Evolutionary conservation across 306 rosid species (phyloP), one percentile per base, ranked within the genome.

Genomic region (Prunus dulcis): DNA sequence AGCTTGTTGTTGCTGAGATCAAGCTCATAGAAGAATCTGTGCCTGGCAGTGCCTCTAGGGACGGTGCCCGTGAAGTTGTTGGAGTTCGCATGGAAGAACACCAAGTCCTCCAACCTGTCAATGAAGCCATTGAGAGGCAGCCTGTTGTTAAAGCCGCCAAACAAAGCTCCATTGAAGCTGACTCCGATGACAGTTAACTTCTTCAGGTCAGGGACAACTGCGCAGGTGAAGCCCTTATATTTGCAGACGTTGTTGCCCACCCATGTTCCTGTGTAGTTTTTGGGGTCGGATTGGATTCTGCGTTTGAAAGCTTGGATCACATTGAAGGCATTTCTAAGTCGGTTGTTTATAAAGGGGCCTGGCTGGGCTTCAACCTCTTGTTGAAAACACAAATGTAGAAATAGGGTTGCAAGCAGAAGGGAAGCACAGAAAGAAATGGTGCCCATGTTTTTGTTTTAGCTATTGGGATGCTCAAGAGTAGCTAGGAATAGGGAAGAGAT

Each of bases 1-100:
- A 86, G 23, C 10, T 79, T 71, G 89, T 90, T 91, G 87, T 88
- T 93, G 63, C 97, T 93, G 17, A 93, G 84, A 41, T 93, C 98
- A 1, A 91, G 84, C 84, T 93, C 97, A 80, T 9, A 93, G 67
- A 93, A 88, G 78, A 0, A 93, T 0, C 14, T 3, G 46, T 46
- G 69, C 0, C 3, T 64, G 17, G 3, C 1, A 71, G 72, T 80
- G 0, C 17, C 3, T 1, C 13, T 28, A 0, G 96, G 96, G 50
- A 88, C 11, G 0, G 0, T 0, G 3, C 80, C 82, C 1, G 83
- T 32, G 87, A 88, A 91, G 41, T 78, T 76, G 85, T 93, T 93
- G 77, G 96, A 90, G 76, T 93, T 93, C 0, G 88, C 89, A 61
- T 93, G 98, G 86, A 82, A 91, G 73, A 88, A 85, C 20, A 86